Base-by-base conservation (phyloP, 192 early-diverging fungal genomes). In the Piromyces sp. region DNA sequence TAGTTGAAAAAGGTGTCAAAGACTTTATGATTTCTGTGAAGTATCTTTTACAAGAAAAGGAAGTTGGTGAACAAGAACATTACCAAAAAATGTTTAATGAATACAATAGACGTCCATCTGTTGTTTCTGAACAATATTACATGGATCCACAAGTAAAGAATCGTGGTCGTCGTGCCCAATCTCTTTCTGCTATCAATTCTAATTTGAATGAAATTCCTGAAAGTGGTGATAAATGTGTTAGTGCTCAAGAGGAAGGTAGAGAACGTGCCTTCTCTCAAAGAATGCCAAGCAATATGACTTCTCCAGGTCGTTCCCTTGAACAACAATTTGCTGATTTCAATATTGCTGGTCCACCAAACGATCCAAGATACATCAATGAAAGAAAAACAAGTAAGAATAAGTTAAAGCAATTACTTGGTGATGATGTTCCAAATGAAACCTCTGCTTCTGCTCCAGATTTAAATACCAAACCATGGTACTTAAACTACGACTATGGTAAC, bases 401-500 rank as follows among this genome's bases (percentile, higher is more conserved):
- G 22, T 68, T 68, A 68, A 68, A 68, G 9, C 22, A 68, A 68
- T 68, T 68, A 68, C 51, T 68, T 68, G 51, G 51, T 68, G 51
- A 68, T 68, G 42, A 51, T 22, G 26, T 17, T 28, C 26, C 26
- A 68, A 68, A 2, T 28, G 51, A 68, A n/a, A n/a, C 51, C 1
- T 28, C 26, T n/a, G 22, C 26, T 17, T 28, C 51, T 28, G 26
- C 26, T 5, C 51, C 22, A n/a, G 51, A 68, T 9, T 22, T 80
- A 30, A 82, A 82, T 82, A 19, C 78, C 83, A 91, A 88, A 81
- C 90, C 89, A 0, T 95, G 95, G 95, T 98, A 90, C 81, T 87
- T 98, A 68, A 86, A 88, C 81, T 92, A 94, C 82, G 96, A 97
- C 82, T 93, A 93, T 83, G 82, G 84, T 13, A 88, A 87, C 14